A percentile compares a stretch with the other conserved stretches of the same genome.
phyloP scores from a whole-genome alignment of 768 basidiomycete genomes.

The Pisolithus marmoratus region DNA sequence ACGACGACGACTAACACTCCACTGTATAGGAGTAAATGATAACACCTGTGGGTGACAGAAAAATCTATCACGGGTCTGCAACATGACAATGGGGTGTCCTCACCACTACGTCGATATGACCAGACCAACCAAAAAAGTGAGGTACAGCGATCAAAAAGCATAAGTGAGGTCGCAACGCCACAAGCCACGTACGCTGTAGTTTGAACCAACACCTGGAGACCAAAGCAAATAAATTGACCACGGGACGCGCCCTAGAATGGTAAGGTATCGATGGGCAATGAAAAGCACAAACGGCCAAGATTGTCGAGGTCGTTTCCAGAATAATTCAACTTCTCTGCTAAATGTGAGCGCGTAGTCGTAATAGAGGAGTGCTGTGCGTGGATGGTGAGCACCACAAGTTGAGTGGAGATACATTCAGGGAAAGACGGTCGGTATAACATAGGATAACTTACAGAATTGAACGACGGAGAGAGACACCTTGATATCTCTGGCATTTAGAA shows the following conservation, averaged over 20 bases:
- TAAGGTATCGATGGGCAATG: slow-evolving; percentile 38
- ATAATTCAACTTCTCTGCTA: slow-evolving; percentile 34
- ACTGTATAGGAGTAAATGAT: background rate
- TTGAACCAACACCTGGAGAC: background rate
- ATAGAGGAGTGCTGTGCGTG: no score
- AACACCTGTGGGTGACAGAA: background rate
- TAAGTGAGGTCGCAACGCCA: background rate
- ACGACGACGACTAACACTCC: background rate
- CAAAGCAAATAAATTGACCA: slow-evolving; percentile 32
- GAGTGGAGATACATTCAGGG: no score
- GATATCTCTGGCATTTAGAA: no score
- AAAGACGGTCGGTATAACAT: no score
- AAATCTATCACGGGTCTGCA: background rate
- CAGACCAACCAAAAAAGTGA: no score
- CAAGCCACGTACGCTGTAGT: background rate
- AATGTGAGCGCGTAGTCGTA: no score
- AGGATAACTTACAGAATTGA: no score
- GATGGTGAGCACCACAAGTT: background rate
- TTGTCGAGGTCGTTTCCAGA: slow-evolving; percentile 33
- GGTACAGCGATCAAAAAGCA: no score
- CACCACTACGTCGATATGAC: background rate
- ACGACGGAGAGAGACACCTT: no score
- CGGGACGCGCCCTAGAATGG: slow-evolving; percentile 34
- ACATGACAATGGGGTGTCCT: background rate
- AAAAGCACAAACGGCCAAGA: slow-evolving; percentile 34